Conservation (phyloP, 2,329 filamentous ascomycete genomes). For the Claviceps fusiformis region DNA sequence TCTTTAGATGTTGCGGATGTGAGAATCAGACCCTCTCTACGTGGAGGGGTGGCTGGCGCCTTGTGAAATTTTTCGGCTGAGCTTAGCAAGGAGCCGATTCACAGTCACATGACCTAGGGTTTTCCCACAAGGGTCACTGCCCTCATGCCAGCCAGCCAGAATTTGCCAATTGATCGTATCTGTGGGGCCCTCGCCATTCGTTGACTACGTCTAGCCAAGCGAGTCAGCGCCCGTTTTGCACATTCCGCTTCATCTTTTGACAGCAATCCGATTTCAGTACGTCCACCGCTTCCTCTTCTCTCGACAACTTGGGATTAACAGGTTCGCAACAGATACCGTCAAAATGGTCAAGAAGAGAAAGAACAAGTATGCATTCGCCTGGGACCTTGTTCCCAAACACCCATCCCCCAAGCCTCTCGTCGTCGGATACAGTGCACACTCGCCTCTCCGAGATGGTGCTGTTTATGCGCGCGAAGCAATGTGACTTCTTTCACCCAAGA, state of each 20-base stretch:
- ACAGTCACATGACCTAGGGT: slow-evolving; percentile 16
- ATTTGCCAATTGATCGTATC: slow-evolving; percentile 3
- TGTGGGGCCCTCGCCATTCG: slow-evolving; percentile 6
- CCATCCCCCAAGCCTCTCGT: neutral
- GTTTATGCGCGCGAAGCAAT: slow-evolving; percentile 1
- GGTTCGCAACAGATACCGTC: slow-evolving; percentile 35
- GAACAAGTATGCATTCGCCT: slow-evolving; percentile 40
- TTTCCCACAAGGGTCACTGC: slow-evolving; percentile 9
- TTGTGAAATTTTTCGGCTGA: slow-evolving; percentile 16
- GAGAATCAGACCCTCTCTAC: slow-evolving; percentile 9
- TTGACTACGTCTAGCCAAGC: slow-evolving; percentile 4
- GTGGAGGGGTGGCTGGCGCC: slow-evolving; percentile 17
- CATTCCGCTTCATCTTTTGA: slow-evolving; percentile 4
- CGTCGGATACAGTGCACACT: neutral
- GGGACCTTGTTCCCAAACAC: no score
- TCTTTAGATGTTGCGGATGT: slow-evolving; percentile 38
- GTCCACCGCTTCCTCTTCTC: slow-evolving; percentile 8
- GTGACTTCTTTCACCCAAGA: slow-evolving; percentile 3
- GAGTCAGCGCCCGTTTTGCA: slow-evolving; percentile 3
- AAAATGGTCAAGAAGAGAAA: slow-evolving; percentile 63
- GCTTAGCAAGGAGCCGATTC: slow-evolving; percentile 2
- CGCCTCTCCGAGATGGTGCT: slow-evolving; percentile 7
- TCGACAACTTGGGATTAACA: slow-evolving; percentile 18
- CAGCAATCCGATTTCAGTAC: neutral
- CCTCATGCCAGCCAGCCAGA: slow-evolving; percentile 7